Percentiles rank a stretch among this genome's conserved stretches.
These are phyloP conservation scores for Edaphochlamys debaryana DNA, from an alignment of 139 green algal species.

Conservation along the genomic window DNA sequence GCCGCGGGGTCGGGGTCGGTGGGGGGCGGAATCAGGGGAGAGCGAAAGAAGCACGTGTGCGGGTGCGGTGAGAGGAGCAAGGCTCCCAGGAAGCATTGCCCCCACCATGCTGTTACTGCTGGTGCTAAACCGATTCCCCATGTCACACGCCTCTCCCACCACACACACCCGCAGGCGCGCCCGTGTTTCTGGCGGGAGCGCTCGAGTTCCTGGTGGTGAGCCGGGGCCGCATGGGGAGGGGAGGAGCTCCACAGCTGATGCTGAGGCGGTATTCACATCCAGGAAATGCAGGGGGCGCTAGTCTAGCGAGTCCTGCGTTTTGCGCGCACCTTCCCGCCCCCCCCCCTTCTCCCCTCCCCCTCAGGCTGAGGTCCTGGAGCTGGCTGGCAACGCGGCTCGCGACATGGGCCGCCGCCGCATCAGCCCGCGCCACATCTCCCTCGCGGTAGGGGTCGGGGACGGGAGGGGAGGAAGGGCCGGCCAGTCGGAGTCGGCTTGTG, in stretches of 20 bases:
- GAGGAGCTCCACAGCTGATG: neutral
- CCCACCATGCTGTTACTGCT: too few relatives aligned
- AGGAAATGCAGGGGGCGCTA: neutral
- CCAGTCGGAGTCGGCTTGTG: neutral
- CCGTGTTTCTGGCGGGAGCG: neutral
- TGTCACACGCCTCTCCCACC: too few relatives aligned
- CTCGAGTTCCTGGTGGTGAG: neutral
- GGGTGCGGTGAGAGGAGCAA: too few relatives aligned
- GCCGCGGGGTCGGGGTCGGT: too few relatives aligned
- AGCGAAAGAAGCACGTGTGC: too few relatives aligned
- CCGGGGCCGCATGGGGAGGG: neutral
- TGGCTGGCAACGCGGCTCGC: neutral
- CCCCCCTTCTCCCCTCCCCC: neutral
- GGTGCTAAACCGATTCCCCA: too few relatives aligned
- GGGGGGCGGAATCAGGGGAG: too few relatives aligned
- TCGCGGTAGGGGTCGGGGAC: neutral
- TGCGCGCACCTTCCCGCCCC: too few relatives aligned
- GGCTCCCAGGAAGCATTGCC: too few relatives aligned
- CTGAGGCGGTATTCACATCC: neutral
- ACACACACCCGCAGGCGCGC: too few relatives aligned
- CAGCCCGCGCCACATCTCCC: neutral
- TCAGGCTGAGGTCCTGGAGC: constrained; percentile 7
- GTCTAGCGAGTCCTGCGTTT: neutral
- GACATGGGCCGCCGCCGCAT: neutral
- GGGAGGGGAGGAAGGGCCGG: neutral